Conservation (phyloP, 148 eudicot species). For the Chenopodium suecicum region DNA sequence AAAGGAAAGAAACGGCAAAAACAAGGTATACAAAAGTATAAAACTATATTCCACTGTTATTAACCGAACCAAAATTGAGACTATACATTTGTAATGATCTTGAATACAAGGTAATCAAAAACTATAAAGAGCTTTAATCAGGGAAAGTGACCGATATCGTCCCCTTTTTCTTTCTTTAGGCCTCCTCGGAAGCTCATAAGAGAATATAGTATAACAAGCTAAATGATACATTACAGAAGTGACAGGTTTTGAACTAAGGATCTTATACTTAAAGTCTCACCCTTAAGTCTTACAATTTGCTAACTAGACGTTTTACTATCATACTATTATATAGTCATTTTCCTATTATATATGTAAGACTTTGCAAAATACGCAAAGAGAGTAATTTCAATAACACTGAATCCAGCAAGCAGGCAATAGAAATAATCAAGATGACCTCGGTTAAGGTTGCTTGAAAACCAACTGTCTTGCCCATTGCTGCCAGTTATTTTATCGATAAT, state of each 20-base stretch:
- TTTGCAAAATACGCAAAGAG: conserved; percentile 37
- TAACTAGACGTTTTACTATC: background rate
- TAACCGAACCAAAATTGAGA: too few relatives aligned
- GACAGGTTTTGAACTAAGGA: background rate
- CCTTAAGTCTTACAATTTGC: background rate
- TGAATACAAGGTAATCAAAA: too few relatives aligned
- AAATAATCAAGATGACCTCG: conserved; percentile 69
- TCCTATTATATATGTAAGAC: conserved; percentile 42
- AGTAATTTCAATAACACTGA: conserved; percentile 36
- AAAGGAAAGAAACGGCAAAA: too few relatives aligned
- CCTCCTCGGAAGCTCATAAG: background rate
- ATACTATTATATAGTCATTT: conserved; percentile 5
- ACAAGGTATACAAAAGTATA: too few relatives aligned
- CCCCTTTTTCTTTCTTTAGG: background rate
- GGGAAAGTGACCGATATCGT: background rate
- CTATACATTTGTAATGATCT: background rate
- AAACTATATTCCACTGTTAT: too few relatives aligned
- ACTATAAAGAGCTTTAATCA: background rate
- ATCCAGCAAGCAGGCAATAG: conserved; percentile 52
- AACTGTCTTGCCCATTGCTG: conserved; percentile 37
- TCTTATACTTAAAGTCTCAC: background rate
- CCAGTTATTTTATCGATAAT: conserved; percentile 43
- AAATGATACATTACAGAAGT: background rate
- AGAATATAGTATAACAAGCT: background rate
- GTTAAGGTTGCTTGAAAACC: conserved; percentile 64